Evolutionary conservation across 2,329 filamentous ascomycete species (phyloP).

Genomic region (Cadophora sp.): DNA sequence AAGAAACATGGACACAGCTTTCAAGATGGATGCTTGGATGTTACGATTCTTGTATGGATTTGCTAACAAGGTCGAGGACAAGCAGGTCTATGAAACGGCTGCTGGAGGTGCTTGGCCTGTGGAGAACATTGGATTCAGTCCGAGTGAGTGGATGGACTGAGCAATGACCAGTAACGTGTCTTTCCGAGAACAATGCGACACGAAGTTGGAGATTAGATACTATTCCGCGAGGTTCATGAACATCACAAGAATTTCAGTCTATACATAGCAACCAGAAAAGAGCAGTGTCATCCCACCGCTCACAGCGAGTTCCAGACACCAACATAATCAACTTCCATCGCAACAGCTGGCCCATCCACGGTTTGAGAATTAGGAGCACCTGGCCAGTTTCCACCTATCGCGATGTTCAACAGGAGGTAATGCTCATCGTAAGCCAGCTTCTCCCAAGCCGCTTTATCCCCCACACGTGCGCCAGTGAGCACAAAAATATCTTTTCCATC

Average conservation of each 20-base stretch:
- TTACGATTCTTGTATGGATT: slow-evolving; percentile 47
- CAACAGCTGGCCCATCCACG: background rate
- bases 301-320: slow-evolving; percentile 2
- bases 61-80: slow-evolving; percentile 43
- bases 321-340: slow-evolving; percentile 9
- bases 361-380: background rate
- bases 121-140: slow-evolving; percentile 26
- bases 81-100: slow-evolving; percentile 13
- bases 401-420: background rate
- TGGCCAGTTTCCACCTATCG: background rate
- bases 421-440: background rate
- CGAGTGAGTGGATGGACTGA: slow-evolving; percentile 12
- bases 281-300: background rate
- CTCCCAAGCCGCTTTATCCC: background rate
- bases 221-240: background rate
- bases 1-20: slow-evolving; percentile 46
- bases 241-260: background rate
- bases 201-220: background rate
- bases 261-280: background rate
- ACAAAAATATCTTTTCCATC: slow-evolving; percentile 1
- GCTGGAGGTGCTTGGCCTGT: slow-evolving; percentile 20
- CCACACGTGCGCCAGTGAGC: background rate
- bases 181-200: background rate
- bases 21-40: slow-evolving; percentile 52
- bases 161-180: background rate